Evolutionary conservation across 2,329 filamentous ascomycete species (phyloP), one percentile per base, ranked within the genome.

Genomic region (Didymella segeticola): DNA sequence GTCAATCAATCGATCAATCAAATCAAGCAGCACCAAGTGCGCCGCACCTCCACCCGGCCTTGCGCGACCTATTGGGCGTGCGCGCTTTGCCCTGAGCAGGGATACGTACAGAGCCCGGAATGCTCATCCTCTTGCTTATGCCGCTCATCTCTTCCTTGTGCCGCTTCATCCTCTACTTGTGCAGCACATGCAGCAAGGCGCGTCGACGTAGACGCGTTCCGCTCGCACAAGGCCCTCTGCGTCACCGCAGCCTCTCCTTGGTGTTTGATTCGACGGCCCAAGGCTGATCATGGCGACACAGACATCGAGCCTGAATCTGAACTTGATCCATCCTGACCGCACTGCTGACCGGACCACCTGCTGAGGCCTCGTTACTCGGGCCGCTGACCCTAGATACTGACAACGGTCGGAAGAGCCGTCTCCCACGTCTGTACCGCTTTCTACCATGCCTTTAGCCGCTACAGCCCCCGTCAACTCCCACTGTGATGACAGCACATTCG

Each of bases 401-500:
- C 43, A 51, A 55, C 56, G 42, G 42, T 42, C 45, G 36, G 23
- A 26, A 27, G 17, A n/a, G n/a, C n/a, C n/a, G n/a, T n/a, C n/a
- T n/a, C n/a, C n/a, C n/a, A n/a, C n/a, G n/a, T n/a, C n/a, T 61
- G 63, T 59, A 64, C 43, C 53, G 50, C 60, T 51, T 58, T 68
- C 61, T 64, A 59, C 56, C 61, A 53, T 39, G 23, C 58, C 61
- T 72, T 72, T 72, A 53, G 57, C 64, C 59, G 63, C 60, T 56
- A 38, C 63, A 58, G 54, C 62, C 57, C 53, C 55, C 54, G 39
- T 29, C 49, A 41, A 58, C 55, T 63, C 61, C 58, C 59, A 57
- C 38, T 45, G 47, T 47, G 47, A 43, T 38, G 43, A 43, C 60
- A 57, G 26, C 48, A 34, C 27, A 15, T 29, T 15, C 47, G 41